phyloP scores from a whole-genome alignment of 495 filamentous ascomycete species.

The Beverwykella pulmonaria region DNA sequence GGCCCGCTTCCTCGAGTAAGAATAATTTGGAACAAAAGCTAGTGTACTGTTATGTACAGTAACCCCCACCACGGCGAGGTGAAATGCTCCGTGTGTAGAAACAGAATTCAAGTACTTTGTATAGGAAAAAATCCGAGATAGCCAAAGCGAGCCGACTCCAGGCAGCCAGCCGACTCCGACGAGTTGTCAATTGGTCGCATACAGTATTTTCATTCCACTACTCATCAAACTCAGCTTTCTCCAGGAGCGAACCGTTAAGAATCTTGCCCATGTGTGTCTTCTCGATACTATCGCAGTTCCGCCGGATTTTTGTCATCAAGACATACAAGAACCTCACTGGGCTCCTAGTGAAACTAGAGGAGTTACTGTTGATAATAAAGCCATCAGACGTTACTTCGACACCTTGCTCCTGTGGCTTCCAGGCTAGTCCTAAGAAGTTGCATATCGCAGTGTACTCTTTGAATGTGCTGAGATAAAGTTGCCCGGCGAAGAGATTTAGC shows the following conservation, averaged over 20 bases:
- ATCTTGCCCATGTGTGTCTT: constrained; percentile 62
- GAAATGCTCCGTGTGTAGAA: no score
- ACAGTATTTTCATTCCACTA: no score
- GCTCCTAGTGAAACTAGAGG: constrained; percentile 38
- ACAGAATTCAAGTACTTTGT: no score
- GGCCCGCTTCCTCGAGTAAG: no score
- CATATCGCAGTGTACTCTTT: constrained; percentile 59
- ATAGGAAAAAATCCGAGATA: no score
- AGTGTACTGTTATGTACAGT: no score
- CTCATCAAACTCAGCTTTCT: constrained; percentile 43
- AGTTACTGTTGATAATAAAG: constrained; percentile 56
- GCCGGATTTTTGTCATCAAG: constrained; percentile 55
- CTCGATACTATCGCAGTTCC: constrained; percentile 53
- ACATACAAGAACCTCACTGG: constrained; percentile 58
- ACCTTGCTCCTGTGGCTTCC: constrained; percentile 36
- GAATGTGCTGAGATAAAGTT: constrained; percentile 61
- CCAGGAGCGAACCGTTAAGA: constrained; percentile 51
- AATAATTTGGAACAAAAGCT: no score
- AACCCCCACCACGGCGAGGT: no score
- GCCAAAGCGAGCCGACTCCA: no score
- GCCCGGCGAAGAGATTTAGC: constrained; percentile 68
- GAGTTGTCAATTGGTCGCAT: no score
- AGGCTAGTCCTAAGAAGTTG: constrained; percentile 54
- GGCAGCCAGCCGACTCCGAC: no score
- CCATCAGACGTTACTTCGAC: constrained; percentile 41